These are phyloP conservation scores for Aspergillus cejpii DNA, from an alignment of 2,329 filamentous ascomycete genomes.

Conservation along the genomic window DNA sequence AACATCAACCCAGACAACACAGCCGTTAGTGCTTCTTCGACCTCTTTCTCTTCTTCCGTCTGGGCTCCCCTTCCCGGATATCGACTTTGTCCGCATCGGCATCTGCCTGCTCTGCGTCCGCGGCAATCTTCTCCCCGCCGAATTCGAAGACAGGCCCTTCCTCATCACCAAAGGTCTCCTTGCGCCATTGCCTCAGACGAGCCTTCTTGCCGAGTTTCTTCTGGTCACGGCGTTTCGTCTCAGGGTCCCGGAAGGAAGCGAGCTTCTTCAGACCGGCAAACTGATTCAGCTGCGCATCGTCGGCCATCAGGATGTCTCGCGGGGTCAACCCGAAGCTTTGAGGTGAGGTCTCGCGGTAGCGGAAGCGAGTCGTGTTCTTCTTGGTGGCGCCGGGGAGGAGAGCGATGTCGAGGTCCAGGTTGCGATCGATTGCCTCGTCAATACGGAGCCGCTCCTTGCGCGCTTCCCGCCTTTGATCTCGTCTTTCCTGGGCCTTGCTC, in stretches of 20 bases:
- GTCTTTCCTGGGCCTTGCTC: constrained; percentile 45
- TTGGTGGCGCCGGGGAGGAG: constrained; percentile 50
- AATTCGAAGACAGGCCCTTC: constrained; percentile 43
- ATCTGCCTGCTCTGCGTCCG: constrained; percentile 16
- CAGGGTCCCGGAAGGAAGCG: constrained; percentile 75
- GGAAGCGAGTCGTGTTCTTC: constrained; percentile 57
- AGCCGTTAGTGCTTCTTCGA: constrained; percentile 37
- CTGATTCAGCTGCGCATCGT: constrained; percentile 77
- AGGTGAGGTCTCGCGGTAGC: constrained; percentile 90
- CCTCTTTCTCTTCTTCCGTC: constrained; percentile 42
- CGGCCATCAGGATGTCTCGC: constrained; percentile 83
- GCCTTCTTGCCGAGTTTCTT: constrained; percentile 91
- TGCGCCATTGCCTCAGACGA: constrained; percentile 76
- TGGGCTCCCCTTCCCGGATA: constrained; percentile 37
- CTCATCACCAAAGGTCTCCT: constrained; percentile 59
- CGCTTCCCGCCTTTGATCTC: constrained; percentile 62
- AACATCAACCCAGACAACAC: background rate
- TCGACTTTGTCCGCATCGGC: constrained; percentile 32
- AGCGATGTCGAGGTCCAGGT: constrained; percentile 65
- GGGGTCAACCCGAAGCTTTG: constrained; percentile 83
- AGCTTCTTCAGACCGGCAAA: constrained; percentile 94
- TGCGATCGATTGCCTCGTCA: constrained; percentile 76
- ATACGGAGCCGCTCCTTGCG: constrained; percentile 75
- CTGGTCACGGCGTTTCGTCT: constrained; percentile 83
- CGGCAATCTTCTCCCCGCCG: constrained; percentile 19